Evolutionary conservation across 2,329 filamentous ascomycete genomes (phyloP), one percentile per base, ranked within the genome.

Genomic region (Stachybotrys elegans): DNA sequence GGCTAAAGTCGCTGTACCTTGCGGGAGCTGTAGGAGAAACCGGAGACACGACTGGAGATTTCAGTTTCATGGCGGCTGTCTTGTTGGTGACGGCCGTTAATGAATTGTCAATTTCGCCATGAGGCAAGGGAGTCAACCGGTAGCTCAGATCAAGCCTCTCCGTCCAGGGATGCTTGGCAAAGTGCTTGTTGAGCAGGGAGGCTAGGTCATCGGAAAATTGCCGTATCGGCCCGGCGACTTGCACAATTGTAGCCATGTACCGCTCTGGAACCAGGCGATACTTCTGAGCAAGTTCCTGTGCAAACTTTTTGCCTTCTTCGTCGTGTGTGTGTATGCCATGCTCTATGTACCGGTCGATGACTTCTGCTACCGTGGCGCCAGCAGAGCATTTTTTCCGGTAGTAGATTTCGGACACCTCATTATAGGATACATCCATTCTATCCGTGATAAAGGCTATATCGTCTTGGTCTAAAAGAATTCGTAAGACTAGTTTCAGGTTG

Each of bases 401-500:
- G 48, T 72, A 76, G 14, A 69, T 64, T 9, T 56, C 56, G 3
- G 61, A 61, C 5, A 73, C 67, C 22, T 72, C 66, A 4, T 64
- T 64, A 20, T 62, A 61, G 0, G 67, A 61, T 23, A 72, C 54
- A 36, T 66, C 60, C 9, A 76, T 61, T 35, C 66, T 62, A 36
- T 74, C 66, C 14, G 70, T 68, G 21, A 76, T 56, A 48, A 68
- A 72, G 5, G 61, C 52, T 23, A 76, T 67, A 22, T 72, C 66
- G 25, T 68, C 65, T 43, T 62, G 57, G 4, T 57, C 67, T 63
- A 21, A 17, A 29, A 25, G 13, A 14, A 17, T 4, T 19, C 21
- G 6, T 44, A 19, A 40, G 43, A 13, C n/a, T 16, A 31, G 14
- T 17, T 11, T 11, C n/a, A 3, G 34, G n/a, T 6, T 17, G 5